phyloP scores from a whole-genome alignment of 1,139 yeast genomes.

The Wickerhamiella pararugosa region DNA sequence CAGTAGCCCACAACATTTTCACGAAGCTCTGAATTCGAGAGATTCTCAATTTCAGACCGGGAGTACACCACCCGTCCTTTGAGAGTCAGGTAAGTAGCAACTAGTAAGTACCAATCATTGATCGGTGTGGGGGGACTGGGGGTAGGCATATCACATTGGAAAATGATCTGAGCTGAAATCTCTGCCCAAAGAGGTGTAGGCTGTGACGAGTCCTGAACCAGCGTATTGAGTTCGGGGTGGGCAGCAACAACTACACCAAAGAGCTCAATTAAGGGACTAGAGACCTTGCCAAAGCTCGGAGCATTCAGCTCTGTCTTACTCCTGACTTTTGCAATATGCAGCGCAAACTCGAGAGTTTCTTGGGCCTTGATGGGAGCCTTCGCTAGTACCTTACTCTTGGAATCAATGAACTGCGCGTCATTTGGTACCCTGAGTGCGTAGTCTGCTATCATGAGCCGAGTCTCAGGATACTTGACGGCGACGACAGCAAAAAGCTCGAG shows the following conservation, averaged over 20 bases:
- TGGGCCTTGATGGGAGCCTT: constrained; percentile 2
- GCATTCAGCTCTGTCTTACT: background rate
- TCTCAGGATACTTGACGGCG: constrained; percentile 23
- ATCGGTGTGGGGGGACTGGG: constrained; percentile 4
- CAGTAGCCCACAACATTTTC: constrained; percentile 7
- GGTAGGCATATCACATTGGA: constrained; percentile 4
- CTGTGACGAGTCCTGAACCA: background rate
- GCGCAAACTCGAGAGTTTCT: constrained; percentile 5
- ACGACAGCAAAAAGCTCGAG: constrained; percentile 20
- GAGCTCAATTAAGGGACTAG: background rate
- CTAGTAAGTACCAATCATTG: constrained; percentile 10
- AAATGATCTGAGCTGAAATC: constrained; percentile 5
- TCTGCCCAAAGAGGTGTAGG: constrained; percentile 9
- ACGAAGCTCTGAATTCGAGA: constrained; percentile 9
- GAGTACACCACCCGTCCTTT: constrained; percentile 12
- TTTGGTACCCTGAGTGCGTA: constrained; percentile 18
- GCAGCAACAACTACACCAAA: constrained; percentile 6
- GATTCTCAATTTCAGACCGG: constrained; percentile 6
- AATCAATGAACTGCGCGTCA: constrained; percentile 5
- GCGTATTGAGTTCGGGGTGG: background rate
- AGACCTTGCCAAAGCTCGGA: background rate
- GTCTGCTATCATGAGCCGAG: constrained; percentile 19
- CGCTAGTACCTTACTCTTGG: constrained; percentile 3
- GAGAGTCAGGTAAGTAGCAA: constrained; percentile 13
- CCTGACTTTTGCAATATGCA: background rate